Base-by-base conservation (phyloP, 768 basidiomycete genomes). In the Hydnum rufescens region DNA sequence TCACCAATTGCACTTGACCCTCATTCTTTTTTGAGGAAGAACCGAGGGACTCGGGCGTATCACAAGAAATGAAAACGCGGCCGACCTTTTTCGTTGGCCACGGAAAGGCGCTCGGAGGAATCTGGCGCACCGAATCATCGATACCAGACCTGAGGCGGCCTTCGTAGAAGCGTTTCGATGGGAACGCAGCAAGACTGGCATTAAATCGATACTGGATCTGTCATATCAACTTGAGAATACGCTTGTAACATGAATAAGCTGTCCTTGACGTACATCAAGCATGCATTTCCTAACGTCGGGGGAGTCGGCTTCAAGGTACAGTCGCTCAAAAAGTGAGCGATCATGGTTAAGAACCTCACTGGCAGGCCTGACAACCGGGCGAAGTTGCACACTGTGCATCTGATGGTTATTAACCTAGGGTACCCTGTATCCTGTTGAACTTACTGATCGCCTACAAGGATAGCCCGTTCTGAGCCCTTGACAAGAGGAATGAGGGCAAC, bases 361-460 rank as follows among this genome's bases (percentile, higher is more conserved):
- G 70, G 79, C 74, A 4, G 71, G 70, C 52, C 70, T 65, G 18
- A 80, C 80, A 0, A 73, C 80, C 0, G 77, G 80, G 2, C 79
- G 71, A 4, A 81, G 67, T 60, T 82, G 80, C 23, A 80, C 77
- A 54, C 79, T 82, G 53, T 36, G 34, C 8, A 8, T 39, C 34
- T 39, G 4, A 26, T 34, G 28, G 44, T 47, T 26, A 47, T 47
- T 47, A 6, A 8, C 28, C 23, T 47, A 6, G 13, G 8, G 5
- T 8, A 29, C 49, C 6, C 13, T 51, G 52, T 53, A 23, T 6
- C 23, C 16, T 25, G 28, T 44, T 22, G 22, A 16, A 66, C 76
- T 66, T 57, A 82, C 80, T 81, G 79, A 58, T 81, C 78, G 5
- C 80, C 80, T 3, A 81, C 79, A 8, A 82, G 64, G 3, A 80